These are phyloP conservation scores for Turritis glabra DNA, from an alignment of 345 rosid species.

Conservation along the genomic window DNA sequence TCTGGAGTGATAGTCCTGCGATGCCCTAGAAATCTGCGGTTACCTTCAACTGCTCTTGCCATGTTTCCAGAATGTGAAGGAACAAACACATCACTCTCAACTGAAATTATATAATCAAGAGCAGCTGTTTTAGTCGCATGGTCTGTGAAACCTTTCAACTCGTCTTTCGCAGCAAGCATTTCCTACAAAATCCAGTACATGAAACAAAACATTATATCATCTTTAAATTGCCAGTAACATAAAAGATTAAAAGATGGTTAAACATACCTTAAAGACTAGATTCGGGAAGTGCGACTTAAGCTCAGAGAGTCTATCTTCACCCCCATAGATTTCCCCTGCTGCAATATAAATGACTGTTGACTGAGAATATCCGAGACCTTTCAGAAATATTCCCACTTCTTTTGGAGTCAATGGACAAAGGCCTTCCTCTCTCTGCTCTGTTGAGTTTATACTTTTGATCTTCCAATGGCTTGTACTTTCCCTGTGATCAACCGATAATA, in stretches of 20 bases:
- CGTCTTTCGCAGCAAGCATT: conserved; percentile 57
- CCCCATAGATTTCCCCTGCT: conserved; percentile 93
- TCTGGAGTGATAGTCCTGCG: conserved; percentile 81
- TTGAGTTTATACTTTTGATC: conserved; percentile 82
- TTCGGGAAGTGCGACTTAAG: conserved; percentile 74
- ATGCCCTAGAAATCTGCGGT: conserved; percentile 91
- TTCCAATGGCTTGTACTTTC: conserved; percentile 92
- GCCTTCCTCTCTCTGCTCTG: conserved; percentile 81
- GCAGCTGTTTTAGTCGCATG: conserved; percentile 91
- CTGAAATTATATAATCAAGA: conserved; percentile 87
- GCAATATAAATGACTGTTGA: conserved; percentile 78
- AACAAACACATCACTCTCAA: conserved; percentile 84
- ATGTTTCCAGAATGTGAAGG: conserved; percentile 93
- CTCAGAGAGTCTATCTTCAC: conserved; percentile 62
- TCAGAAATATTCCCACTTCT: conserved; percentile 86
- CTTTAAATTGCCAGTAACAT: not conserved
- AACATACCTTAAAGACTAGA: conserved; percentile 73
- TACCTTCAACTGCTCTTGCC: conserved; percentile 99
- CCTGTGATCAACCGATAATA: conserved; percentile 39
- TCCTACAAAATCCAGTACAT: conserved; percentile 52
- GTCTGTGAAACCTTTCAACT: conserved; percentile 56
- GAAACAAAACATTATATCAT: not conserved
- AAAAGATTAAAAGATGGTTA: not conserved
- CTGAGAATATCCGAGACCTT: conserved; percentile 79
- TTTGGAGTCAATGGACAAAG: conserved; percentile 90